Base-by-base conservation (phyloP, 148 eudicot genomes). In the Fagopyrum tataricum region DNA sequence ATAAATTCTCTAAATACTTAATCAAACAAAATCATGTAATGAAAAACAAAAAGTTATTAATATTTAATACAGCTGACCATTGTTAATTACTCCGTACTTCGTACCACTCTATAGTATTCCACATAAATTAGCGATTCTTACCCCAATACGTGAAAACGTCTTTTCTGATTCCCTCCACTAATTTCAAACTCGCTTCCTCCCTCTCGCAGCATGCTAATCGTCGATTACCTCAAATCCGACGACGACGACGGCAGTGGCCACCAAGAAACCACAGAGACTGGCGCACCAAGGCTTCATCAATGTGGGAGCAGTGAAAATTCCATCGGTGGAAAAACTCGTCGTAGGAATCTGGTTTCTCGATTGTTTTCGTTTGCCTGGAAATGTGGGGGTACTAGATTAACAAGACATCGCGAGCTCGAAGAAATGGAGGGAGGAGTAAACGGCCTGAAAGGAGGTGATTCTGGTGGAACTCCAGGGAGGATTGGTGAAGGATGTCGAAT, bases 121-220 rank as follows among this genome's bases (percentile, higher is more conserved):
- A 55, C 21, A 55, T 55, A 55, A 55, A 55, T 20, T 6, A 26
- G 61, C 67, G 7, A 15, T 56, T 46, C 49, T 23, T 23, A 21
- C 15, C 67, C 67, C 41, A 23, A 59, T 13, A 24, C 40, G 24
- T 24, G 40, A 26, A 61, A 26, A 61, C 67, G 67, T 40, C 67
- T 58, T 58, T 10, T 31, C 26, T 17, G 12, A 4, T 24, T 61
- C 41, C 67, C 67, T 26, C 41, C 40, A 39, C 13, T 61, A 26
- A 61, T 61, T 61, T 61, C 67, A 31, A 61, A 61, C 66, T 10
- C 66, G 11, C 61, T 52, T 7, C 21, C 61, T 55, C 61, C 3
- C 37, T n/a, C 66, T 12, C 67, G 40, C 67, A 13, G 13, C 40
- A 61, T 61, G 67, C 67, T 40, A 61, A 61, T 61, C 67, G 67